Percentiles rank a stretch among this genome's conserved stretches.
Evolutionary conservation across 164 flowering plant species (phyloP).

Genomic region (Vitis rupestris): DNA sequence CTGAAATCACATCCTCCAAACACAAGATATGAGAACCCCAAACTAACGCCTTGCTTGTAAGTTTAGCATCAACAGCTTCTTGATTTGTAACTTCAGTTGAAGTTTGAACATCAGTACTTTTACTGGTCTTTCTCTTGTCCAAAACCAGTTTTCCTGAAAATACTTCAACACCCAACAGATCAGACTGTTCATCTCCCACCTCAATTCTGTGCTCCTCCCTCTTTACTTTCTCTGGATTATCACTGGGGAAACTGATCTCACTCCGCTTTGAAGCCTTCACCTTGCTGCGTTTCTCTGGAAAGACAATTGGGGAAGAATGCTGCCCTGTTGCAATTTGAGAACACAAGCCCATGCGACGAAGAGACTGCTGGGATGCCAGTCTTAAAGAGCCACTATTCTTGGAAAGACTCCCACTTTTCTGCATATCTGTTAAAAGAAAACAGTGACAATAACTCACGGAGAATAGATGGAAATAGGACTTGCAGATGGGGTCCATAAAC

Average conservation of each 20-base stretch:
- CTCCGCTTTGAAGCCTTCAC: slow-evolving; percentile 45
- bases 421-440: slow-evolving; percentile 41
- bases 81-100: slow-evolving; percentile 43
- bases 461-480: too few relatives aligned
- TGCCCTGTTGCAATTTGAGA: slow-evolving; percentile 75
- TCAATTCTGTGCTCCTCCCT: slow-evolving; percentile 85
- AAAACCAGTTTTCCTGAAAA: slow-evolving; percentile 71
- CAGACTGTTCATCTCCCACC: slow-evolving; percentile 88
- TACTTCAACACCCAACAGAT: slow-evolving; percentile 75
- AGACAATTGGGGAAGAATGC: slow-evolving; percentile 84
- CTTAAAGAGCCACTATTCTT: slow-evolving; percentile 47
- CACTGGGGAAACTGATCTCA: slow-evolving; percentile 21
- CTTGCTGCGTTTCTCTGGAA: slow-evolving; percentile 87
- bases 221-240: slow-evolving; percentile 46
- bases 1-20: slow-evolving; percentile 88
- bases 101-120: slow-evolving; percentile 32
- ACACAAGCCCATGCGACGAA: slow-evolving; percentile 72
- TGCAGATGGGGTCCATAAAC: too few relatives aligned
- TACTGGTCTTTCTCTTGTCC: slow-evolving; percentile 52
- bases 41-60: slow-evolving; percentile 86
- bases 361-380: slow-evolving; percentile 56
- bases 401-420: slow-evolving; percentile 53
- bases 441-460: too few relatives aligned
- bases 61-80: slow-evolving; percentile 75
- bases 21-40: slow-evolving; percentile 75